phyloP scores from a whole-genome alignment of 1,284 basidiomycete species.

The Rhodotorula mucilaginosa region DNA sequence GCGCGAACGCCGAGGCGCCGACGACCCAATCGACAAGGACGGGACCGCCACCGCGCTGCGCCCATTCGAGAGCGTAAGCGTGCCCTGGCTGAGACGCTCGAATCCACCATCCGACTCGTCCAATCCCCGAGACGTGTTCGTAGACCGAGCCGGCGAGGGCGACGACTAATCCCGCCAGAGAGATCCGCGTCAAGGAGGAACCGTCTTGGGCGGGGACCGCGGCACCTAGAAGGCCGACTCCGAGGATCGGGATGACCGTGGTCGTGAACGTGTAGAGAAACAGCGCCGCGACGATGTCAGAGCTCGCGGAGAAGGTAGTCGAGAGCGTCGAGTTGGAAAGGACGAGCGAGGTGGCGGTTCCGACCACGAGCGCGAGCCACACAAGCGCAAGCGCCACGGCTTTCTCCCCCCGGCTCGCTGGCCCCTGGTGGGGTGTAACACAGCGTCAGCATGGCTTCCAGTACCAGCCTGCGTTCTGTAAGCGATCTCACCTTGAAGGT shows the following conservation, averaged over 20 bases:
- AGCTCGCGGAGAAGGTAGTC: neutral
- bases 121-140: conserved; percentile 5
- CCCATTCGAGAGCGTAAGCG: neutral
- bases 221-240: neutral
- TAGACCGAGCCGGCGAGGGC: conserved; percentile 9
- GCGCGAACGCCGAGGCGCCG: neutral
- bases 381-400: neutral
- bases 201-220: neutral
- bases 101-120: conserved; percentile 23
- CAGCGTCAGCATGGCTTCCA: neutral
- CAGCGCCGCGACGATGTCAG: neutral
- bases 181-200: neutral
- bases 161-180: neutral
- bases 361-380: neutral
- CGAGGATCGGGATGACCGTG: conserved; percentile 1
- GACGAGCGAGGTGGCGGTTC: conserved; percentile 1
- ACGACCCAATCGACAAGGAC: conserved; percentile 4
- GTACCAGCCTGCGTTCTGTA: too few species aligned
- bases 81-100: neutral
- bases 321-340: neutral
- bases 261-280: neutral
- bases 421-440: too few species aligned
- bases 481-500: neutral
- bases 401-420: too few species aligned
- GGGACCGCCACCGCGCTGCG: neutral